Conservation (phyloP, 2,329 filamentous ascomycete genomes). For the Verticillium alfalfae region DNA sequence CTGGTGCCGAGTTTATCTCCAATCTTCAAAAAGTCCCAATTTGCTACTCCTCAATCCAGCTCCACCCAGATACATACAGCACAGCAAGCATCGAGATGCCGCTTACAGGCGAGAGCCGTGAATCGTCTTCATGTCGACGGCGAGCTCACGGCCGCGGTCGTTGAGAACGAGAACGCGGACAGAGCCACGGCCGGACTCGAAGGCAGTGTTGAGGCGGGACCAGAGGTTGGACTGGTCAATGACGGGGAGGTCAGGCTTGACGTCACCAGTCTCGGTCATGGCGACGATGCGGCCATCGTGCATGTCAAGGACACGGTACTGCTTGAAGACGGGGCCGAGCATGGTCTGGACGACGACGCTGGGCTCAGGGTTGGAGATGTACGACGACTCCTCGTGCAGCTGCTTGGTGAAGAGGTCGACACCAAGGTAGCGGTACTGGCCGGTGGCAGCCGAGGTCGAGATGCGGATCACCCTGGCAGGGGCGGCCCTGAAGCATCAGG, state of each 20-base stretch:
- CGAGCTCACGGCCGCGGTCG: constrained; percentile 88
- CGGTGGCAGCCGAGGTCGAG: constrained; percentile 94
- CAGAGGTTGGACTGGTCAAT: constrained; percentile 92
- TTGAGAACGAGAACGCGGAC: constrained; percentile 94
- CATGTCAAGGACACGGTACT: constrained; percentile 98
- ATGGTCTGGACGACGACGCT: constrained; percentile 99
- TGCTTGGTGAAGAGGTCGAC: constrained; percentile 99
- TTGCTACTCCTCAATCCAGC: background rate
- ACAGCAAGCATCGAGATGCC: background rate
- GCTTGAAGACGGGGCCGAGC: constrained; percentile 99
- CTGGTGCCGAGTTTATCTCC: background rate
- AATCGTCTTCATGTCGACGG: constrained; percentile 98
- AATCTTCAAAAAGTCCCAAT: background rate
- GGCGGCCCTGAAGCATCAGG: constrained; percentile 96
- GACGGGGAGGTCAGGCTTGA: constrained; percentile 92
- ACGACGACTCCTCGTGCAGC: constrained; percentile 96
- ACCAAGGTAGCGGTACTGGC: constrained; percentile 99
- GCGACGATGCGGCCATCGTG: constrained; percentile 81
- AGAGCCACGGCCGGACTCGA: constrained; percentile 86
- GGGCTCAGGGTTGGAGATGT: constrained; percentile 93
- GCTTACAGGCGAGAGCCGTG: constrained; percentile 67
- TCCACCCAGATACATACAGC: background rate
- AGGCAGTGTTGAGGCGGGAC: constrained; percentile 73
- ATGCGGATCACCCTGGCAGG: constrained; percentile 99
- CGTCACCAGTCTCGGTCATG: constrained; percentile 98